A percentile compares a stretch with the other conserved stretches of the same genome.
phyloP scores from a whole-genome alignment of 139 green algal genomes.

The Picocystis salinarum region DNA sequence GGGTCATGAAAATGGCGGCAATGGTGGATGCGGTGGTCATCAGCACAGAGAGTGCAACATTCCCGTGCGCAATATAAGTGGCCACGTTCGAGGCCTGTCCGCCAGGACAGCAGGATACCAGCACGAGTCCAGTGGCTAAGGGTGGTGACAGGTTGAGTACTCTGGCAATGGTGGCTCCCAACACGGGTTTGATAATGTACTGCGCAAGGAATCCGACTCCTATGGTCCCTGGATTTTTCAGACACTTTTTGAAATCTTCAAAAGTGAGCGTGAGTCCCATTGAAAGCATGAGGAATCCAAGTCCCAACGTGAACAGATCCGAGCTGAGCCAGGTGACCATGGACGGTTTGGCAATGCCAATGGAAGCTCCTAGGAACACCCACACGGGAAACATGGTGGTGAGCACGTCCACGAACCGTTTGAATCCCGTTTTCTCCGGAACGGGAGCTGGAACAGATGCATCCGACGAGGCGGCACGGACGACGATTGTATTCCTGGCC shows the following conservation, averaged over 20 bases:
- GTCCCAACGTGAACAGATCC: conserved; percentile 37
- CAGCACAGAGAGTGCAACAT: conserved; percentile 66
- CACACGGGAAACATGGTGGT: conserved; percentile 66
- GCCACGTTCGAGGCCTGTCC: conserved; percentile 56
- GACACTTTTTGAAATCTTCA: conserved; percentile 50
- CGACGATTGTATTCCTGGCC: no score
- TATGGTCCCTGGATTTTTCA: conserved; percentile 40
- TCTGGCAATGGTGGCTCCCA: conserved; percentile 3
- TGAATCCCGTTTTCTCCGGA: no score
- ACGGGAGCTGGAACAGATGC: no score
- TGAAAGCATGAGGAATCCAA: conserved; percentile 63
- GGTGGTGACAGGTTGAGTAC: conserved; percentile 20
- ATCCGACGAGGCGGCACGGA: no score
- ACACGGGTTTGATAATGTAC: conserved; percentile 20
- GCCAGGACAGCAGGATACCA: conserved; percentile 59
- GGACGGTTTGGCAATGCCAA: conserved; percentile 25
- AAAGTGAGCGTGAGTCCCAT: conserved; percentile 68
- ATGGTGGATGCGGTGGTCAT: conserved; percentile 65
- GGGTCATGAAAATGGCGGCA: conserved; percentile 63
- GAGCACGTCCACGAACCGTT: conserved; percentile 27
- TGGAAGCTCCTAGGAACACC: conserved; percentile 25
- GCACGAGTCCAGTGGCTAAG: conserved; percentile 43
- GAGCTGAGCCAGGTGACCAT: conserved; percentile 38
- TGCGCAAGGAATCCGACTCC: conserved; percentile 39
- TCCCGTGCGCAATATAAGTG: conserved; percentile 59